Evolutionary conservation across 176 grass and related monocot species (phyloP), one percentile per base, ranked within the genome.

Genomic region (Eleusine indica): DNA sequence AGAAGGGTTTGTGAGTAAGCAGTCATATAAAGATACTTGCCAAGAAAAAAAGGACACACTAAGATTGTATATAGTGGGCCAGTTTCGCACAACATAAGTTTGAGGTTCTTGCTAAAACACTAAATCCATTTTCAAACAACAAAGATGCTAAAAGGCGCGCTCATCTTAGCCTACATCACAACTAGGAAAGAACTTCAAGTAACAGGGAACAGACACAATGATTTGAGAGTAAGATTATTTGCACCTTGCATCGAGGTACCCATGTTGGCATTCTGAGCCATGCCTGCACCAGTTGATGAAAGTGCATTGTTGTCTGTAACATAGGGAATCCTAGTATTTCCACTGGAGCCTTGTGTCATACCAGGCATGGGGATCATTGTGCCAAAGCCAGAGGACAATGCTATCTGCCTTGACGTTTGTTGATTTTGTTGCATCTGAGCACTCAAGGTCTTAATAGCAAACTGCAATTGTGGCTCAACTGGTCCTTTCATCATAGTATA

Each of bases 331-430:
- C 77, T 79, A 80, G 87, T 78, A 85, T 84, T 96, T 85, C 72
- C 91, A 80, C 74, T 79, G 17, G 80, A 53, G 48, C 83, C 89
- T 54, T 96, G 91, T 4, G 86, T 66, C 66, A 99, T 96, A 77
- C 97, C 93, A 83, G 97, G 97, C 16, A 91, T 99, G 2, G 93
- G 97, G 78, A 99, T 99, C 97, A 99, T 99, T 22, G 90, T 91
- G 46, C 91, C 81, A 84, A 80, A 85, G 42, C 85, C 70, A 25
- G 93, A 96, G 32, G 93, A 94, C 87, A 90, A 86, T 69, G 89
- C 89, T 18, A 87, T 85, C 62, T 85, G 82, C 65, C 85, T 89
- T 85, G 87, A 16, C 28, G 80, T 70, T 64, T 92, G 87, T 54
- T 74, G 68, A 77, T 91, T 90, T 80, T 91, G 89, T 65, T 81